Conservation (phyloP, 208 protist genomes). For the Leptomonas seymouri region DNA sequence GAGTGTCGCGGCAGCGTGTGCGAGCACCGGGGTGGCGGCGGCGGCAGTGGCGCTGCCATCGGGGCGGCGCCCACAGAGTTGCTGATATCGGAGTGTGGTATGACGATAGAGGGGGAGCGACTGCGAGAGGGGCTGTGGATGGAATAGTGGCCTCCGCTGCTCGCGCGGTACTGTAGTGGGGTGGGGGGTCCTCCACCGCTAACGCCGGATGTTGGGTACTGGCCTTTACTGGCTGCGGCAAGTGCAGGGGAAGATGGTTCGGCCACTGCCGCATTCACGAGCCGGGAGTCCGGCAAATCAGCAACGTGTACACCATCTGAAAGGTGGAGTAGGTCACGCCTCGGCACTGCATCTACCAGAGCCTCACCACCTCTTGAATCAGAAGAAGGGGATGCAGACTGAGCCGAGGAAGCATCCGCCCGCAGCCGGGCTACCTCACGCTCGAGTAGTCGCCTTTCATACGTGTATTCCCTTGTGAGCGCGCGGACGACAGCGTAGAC, state of each 20-base stretch:
- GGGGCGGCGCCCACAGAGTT: neutral
- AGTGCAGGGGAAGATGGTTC: too few species aligned
- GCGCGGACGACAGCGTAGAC: conserved; percentile 1
- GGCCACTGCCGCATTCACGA: too few species aligned
- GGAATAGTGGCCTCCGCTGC: neutral
- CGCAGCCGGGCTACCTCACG: conserved; percentile 10
- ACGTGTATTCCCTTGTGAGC: neutral
- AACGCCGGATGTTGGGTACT: neutral
- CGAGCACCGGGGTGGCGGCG: conserved; percentile 29
- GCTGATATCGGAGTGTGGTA: neutral
- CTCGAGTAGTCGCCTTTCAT: neutral
- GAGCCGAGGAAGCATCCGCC: neutral
- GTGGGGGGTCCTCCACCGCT: neutral
- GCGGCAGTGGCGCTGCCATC: neutral
- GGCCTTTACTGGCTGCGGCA: too few species aligned
- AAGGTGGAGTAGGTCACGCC: too few species aligned
- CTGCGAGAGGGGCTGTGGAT: neutral
- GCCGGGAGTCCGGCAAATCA: too few species aligned
- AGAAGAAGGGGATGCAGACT: neutral
- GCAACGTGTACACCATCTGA: too few species aligned
- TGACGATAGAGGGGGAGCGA: conserved; percentile 24
- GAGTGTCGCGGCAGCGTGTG: conserved; percentile 31
- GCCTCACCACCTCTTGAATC: neutral
- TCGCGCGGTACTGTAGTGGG: neutral
- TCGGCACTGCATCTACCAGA: neutral